These are phyloP conservation scores for Cardiospermum halicacabum DNA, from an alignment of 345 rosid genomes.

Conservation along the genomic window DNA sequence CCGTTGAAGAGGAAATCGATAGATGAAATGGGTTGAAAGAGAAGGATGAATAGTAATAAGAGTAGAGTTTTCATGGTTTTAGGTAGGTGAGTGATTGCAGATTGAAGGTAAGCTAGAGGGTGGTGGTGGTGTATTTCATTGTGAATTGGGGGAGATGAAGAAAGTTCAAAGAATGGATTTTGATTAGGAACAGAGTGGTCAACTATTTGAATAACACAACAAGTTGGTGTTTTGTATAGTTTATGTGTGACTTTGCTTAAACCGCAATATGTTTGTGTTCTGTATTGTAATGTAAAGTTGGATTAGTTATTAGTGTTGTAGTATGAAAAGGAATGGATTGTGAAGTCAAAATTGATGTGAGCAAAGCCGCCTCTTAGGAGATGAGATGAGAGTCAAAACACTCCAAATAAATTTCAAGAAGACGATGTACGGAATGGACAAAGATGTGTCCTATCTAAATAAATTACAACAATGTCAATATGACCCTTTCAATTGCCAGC, in stretches of 20 bases:
- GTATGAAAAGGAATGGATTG: too few relatives aligned
- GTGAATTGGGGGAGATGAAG: neutral
- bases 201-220: neutral
- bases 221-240: too few relatives aligned
- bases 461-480: too few relatives aligned
- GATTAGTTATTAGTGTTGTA: too few relatives aligned
- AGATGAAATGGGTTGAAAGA: conserved; percentile 27
- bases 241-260: too few relatives aligned
- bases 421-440: neutral
- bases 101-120: too few relatives aligned
- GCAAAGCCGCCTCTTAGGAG: neutral
- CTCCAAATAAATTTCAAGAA: too few relatives aligned
- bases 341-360: neutral
- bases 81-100: too few relatives aligned
- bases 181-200: neutral
- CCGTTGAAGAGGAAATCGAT: conserved; percentile 67
- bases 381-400: neutral
- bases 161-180: neutral
- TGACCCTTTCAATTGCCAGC: too few relatives aligned
- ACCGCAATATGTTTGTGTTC: too few relatives aligned
- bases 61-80: conserved; percentile 26
- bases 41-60: neutral
- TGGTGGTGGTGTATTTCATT: neutral
- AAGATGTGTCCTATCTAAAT: too few relatives aligned
- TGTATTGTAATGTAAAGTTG: too few relatives aligned